Evolutionary conservation across 2,329 filamentous ascomycete genomes (phyloP).

Genomic region (Trichoderma sp.): DNA sequence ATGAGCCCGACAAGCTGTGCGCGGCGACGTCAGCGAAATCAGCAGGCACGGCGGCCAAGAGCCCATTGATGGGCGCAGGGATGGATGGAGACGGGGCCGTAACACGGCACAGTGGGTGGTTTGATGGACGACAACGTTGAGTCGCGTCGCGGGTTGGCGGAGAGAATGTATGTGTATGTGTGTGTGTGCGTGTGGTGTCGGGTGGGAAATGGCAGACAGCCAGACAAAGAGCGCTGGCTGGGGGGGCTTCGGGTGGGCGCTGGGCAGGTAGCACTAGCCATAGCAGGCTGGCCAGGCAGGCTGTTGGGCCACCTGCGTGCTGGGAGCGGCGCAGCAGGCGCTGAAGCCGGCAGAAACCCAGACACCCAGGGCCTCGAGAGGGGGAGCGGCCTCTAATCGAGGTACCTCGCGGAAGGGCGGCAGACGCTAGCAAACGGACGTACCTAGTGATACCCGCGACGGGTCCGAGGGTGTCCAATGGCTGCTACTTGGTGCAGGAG

Average conservation of each 20-base stretch:
- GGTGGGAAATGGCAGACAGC: slow-evolving; percentile 33
- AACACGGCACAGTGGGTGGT: slow-evolving; percentile 43
- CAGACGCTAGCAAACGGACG: slow-evolving; percentile 15
- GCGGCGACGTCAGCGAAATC: slow-evolving; percentile 47
- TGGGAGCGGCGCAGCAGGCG: slow-evolving; percentile 15
- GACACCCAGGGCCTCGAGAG: background rate
- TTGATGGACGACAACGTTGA: slow-evolving; percentile 37
- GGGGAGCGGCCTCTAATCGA: background rate
- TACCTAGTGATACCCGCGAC: slow-evolving; percentile 17
- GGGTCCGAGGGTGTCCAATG: slow-evolving; percentile 10
- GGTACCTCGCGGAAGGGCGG: slow-evolving; percentile 3
- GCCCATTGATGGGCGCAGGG: slow-evolving; percentile 41
- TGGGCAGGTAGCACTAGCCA: slow-evolving; percentile 4
- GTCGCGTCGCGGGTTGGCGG: slow-evolving; percentile 45
- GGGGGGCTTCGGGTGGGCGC: slow-evolving; percentile 13
- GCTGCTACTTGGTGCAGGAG: slow-evolving; percentile 9
- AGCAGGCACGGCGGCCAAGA: slow-evolving; percentile 38
- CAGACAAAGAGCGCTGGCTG: slow-evolving; percentile 19
- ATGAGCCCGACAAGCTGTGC: slow-evolving; percentile 45
- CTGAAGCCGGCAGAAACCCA: slow-evolving; percentile 17
- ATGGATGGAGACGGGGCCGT: slow-evolving; percentile 47
- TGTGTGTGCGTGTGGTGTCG: slow-evolving; percentile 29
- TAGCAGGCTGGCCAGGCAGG: slow-evolving; percentile 11
- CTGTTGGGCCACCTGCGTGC: slow-evolving; percentile 20
- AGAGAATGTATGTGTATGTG: slow-evolving; percentile 28